Evolutionary conservation across 1,284 basidiomycete species (phyloP).

Genomic region (Apiotrichum laibachii): DNA sequence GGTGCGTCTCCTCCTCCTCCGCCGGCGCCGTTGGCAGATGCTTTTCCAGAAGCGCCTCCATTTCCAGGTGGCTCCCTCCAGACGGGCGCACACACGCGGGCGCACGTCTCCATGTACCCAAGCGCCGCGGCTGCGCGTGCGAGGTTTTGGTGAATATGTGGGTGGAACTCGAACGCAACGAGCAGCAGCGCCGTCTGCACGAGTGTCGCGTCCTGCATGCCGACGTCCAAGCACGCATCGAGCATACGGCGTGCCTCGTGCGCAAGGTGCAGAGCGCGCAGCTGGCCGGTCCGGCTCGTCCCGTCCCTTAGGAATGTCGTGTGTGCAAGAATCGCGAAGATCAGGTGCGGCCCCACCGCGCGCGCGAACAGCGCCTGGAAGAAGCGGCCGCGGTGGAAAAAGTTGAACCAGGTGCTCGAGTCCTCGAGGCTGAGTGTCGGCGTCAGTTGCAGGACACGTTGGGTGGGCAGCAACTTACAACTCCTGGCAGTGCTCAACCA

Average conservation of each 20-base stretch:
- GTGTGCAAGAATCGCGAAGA: slow-evolving; percentile 32
- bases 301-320: slow-evolving; percentile 29
- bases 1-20: background rate
- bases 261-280: slow-evolving; percentile 27
- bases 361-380: slow-evolving; percentile 19
- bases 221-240: slow-evolving; percentile 24
- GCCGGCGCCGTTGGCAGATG: too few relatives aligned
- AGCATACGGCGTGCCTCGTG: slow-evolving; percentile 31
- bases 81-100: slow-evolving; percentile 12
- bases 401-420: slow-evolving; percentile 26
- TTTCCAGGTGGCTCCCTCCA: background rate
- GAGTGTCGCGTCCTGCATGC: slow-evolving; percentile 25
- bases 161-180: slow-evolving; percentile 34
- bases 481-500: slow-evolving; percentile 1
- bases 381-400: slow-evolving; percentile 28
- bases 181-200: slow-evolving; percentile 33
- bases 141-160: slow-evolving; percentile 28
- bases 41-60: background rate
- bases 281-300: slow-evolving; percentile 15
- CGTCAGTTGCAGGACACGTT: too few relatives aligned
- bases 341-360: slow-evolving; percentile 21
- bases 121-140: slow-evolving; percentile 24
- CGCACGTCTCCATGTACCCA: slow-evolving; percentile 26
- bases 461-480: background rate
- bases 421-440: slow-evolving; percentile 20